Conservation (phyloP, 306 rosid species). For the Fragaria vesca region DNA sequence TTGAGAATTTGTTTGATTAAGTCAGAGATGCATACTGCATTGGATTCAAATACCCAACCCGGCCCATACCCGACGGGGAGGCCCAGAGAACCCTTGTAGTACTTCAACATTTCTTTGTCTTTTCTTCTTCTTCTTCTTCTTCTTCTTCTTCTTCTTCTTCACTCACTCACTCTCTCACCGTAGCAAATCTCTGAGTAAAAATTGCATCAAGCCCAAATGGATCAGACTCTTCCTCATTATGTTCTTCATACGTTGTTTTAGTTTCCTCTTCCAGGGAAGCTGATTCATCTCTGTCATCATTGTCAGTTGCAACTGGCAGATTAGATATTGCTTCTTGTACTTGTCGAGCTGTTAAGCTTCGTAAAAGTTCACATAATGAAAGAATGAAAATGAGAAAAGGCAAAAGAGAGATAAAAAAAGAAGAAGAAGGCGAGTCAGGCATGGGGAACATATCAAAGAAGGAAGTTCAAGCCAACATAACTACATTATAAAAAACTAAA, state of each 20-base stretch:
- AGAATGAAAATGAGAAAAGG: conserved; percentile 17
- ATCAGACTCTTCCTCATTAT: conserved; percentile 51
- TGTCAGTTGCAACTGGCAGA: conserved; percentile 77
- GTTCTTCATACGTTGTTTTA: conserved; percentile 31
- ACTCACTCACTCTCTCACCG: too few relatives aligned
- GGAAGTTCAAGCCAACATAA: not conserved
- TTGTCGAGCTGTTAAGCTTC: conserved; percentile 73
- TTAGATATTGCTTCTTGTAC: conserved; percentile 69
- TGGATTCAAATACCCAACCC: too few relatives aligned
- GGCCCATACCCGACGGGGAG: too few relatives aligned
- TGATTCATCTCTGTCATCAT: conserved; percentile 72
- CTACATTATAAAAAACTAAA: not conserved
- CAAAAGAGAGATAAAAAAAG: too few relatives aligned
- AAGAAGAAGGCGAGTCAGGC: conserved; percentile 16
- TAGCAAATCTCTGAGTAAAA: not conserved
- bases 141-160: too few relatives aligned
- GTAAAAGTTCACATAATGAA: conserved; percentile 18
- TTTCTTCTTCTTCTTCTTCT: too few relatives aligned
- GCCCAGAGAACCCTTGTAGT: too few relatives aligned
- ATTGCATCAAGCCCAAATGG: conserved; percentile 93
- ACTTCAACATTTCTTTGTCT: too few relatives aligned
- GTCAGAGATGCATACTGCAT: too few relatives aligned
- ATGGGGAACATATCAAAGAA: not conserved
- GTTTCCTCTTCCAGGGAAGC: conserved; percentile 48
- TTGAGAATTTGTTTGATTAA: too few relatives aligned